Evolutionary conservation across 805 yeast species (phyloP), one percentile per base, ranked within the genome.

Genomic region (Grigorovia humatica): DNA sequence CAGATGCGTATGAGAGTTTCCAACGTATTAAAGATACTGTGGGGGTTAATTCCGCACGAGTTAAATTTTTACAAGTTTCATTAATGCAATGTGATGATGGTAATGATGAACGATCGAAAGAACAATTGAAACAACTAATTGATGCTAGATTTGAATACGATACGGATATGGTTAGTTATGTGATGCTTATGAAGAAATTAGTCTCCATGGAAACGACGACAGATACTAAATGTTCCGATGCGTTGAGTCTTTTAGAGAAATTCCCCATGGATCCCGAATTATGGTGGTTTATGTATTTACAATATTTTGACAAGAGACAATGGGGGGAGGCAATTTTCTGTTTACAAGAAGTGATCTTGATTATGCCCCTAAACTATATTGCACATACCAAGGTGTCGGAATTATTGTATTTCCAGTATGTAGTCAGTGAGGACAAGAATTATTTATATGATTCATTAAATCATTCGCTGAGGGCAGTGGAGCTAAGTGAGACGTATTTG

Each of bases 231-330:
- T 18, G 63, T 7, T 19, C 53, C 7, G 53, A 56, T 9, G 55
- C 57, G 40, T 48, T 64, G 30, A 46, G 59, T 11, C 47, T 68
- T 19, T 51, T 60, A 19, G 70, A 68, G 29, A 59, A 63, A 51
- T 65, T 66, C 58, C 96, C 97, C 1, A 65, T 82, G 19, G 98
- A 93, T 65, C 71, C 78, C 2, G 81, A 84, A 55, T 71, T 85
- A 1, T 88, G 95, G 96, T 74, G 81, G 47, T 95, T 87, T 66
- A 71, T 89, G 51, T 84, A 81, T 3, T 79, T 80, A 41, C 71
- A 77, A n/a, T 91, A 91, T 63, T 67, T 67, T 23, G 64, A 70
- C 13, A 54, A 75, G 9, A 89, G 89, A 1, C 81, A 82, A 60
- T 81, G 77, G 57, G 83, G 79, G 40, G 81, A 82, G 58, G 83